Percentiles rank a stretch among this genome's conserved stretches.
phyloP scores from a whole-genome alignment of 257 asterid species.

The Datura wrightii region DNA sequence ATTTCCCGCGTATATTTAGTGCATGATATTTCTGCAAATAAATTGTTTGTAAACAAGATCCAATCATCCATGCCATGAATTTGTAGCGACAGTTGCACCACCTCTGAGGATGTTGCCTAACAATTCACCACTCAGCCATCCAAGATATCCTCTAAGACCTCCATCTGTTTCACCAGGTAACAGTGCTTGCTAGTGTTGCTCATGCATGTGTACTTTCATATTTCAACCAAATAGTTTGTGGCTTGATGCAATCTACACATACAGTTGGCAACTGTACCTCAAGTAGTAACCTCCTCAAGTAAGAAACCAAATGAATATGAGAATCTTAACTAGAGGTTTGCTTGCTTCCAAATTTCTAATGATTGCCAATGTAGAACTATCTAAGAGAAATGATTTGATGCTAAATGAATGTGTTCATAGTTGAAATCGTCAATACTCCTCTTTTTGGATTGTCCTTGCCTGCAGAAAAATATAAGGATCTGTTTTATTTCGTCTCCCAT shows the following conservation, averaged over 20 bases:
- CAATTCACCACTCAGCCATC: constrained; percentile 46
- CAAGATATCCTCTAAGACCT: constrained; percentile 48
- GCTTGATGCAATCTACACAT: neutral
- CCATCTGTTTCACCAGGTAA: constrained; percentile 76
- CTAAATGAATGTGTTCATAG: neutral
- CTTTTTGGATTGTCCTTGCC: neutral
- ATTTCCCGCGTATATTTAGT: neutral
- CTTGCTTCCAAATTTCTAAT: neutral
- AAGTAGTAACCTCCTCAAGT: constrained; percentile 5
- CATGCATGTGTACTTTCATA: neutral
- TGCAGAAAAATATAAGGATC: constrained; percentile 6
- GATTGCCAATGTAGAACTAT: constrained; percentile 5
- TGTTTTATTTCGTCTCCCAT: neutral
- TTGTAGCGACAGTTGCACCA: constrained; percentile 42
- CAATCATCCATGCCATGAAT: neutral
- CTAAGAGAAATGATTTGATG: constrained; percentile 4
- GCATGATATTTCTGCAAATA: neutral
- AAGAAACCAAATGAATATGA: constrained; percentile 21
- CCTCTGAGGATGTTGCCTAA: constrained; percentile 51
- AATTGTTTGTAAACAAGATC: constrained; percentile 16
- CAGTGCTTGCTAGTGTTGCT: constrained; percentile 22
- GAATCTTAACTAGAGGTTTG: neutral
- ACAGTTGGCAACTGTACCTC: neutral
- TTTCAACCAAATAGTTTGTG: neutral
- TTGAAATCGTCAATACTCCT: neutral